Conservation (phyloP, 129 eudicot species). For the Helichrysum umbraculigerum region DNA sequence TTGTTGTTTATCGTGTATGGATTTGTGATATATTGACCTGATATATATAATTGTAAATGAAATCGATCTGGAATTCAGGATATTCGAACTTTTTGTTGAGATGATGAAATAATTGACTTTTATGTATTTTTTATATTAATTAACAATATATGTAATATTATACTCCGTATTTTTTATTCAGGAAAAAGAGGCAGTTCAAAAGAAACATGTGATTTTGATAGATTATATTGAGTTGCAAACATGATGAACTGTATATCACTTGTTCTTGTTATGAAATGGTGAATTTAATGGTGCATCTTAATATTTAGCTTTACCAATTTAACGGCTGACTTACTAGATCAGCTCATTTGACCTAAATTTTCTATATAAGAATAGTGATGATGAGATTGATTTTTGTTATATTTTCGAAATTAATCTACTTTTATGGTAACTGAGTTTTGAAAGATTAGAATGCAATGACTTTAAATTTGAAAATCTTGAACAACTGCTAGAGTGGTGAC, state of each 20-base stretch:
- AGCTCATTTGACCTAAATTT: conserved; percentile 6
- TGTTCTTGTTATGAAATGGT: conserved; percentile 11
- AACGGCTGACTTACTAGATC: neutral
- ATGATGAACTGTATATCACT: neutral
- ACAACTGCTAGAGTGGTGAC: neutral
- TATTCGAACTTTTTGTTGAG: conserved; percentile 13
- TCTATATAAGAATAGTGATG: neutral
- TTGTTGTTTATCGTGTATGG: neutral
- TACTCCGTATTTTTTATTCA: neutral
- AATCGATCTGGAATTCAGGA: conserved; percentile 22
- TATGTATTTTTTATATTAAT: neutral
- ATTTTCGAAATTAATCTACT: neutral
- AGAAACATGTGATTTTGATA: conserved; percentile 15
- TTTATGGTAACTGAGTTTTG: neutral
- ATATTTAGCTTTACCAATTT: neutral
- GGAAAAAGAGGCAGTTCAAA: conserved; percentile 18
- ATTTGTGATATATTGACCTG: conserved; percentile 9
- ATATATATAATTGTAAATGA: neutral
- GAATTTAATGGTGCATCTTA: conserved; percentile 15
- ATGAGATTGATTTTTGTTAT: conserved; percentile 17
- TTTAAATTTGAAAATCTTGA: neutral
- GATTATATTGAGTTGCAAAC: neutral
- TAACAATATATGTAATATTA: neutral
- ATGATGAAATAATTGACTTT: conserved; percentile 29
- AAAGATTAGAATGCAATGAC: conserved; percentile 2